Base-by-base conservation (phyloP, 2,329 filamentous ascomycete species). In the Aspergillus sp. region DNA sequence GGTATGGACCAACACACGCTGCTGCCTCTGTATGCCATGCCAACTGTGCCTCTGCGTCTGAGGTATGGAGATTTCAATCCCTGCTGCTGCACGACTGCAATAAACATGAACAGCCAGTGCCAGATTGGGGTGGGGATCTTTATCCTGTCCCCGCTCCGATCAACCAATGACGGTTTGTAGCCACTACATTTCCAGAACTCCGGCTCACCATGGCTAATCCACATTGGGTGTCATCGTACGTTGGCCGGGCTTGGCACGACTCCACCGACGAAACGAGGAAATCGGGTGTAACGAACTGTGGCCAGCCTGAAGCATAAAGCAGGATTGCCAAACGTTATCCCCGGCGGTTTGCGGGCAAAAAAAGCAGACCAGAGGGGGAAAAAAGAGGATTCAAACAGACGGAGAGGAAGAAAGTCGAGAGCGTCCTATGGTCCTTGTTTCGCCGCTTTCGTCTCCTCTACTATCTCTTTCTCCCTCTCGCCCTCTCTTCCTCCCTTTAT, bases 61-160 rank as follows among this genome's bases (percentile, higher is more conserved):
- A 25, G 19, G 11, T 15, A 49, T 48, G 21, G 44, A n/a, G 44
- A 13, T 17, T 4, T 15, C 25, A 1, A n/a, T 10, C 25, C 47
- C 32, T 36, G 32, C 32, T 36, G 32, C 32, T 30, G 25, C 47
- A 50, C 47, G 25, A 50, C 47, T n/a, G 21, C 47, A 50, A 50
- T 49, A 49, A 49, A 49, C 44, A 49, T 49, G 44, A 49, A n/a
- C 44, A 49, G 47, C 47, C 47, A 49, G 47, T 50, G 47, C 47
- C 47, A 25, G 47, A 30, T 32, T 6, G n/a, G 8, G 47, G 23
- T 27, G 47, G 47, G 25, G 7, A 27, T 6, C 7, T 15, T 15
- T 15, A 30, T 17, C 7, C 25, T 11, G 47, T 17, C 15, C 25
- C 47, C 47, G n/a, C 47, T 2, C 15, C 10, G 32, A n/a, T 17